A percentile compares a stretch with the other conserved stretches of the same genome.
Evolutionary conservation across 352 stramenopile species (phyloP).

Genomic region (Thalassiosira livingstoniorum): DNA sequence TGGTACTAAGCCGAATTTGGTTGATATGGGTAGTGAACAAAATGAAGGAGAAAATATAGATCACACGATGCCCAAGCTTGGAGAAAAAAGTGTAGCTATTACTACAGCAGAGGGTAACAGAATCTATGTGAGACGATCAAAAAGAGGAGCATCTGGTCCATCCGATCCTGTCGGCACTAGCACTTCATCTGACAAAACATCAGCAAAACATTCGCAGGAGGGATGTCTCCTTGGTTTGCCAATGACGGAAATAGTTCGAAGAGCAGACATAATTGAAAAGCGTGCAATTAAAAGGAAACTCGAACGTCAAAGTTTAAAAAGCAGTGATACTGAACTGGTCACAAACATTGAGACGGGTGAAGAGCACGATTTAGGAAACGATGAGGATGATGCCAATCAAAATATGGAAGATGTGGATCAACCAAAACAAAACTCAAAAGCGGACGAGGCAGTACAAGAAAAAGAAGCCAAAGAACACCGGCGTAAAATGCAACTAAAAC

Average conservation of each 20-base stretch:
- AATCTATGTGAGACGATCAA: slow-evolving; percentile 23
- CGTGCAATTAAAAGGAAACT: slow-evolving; percentile 44
- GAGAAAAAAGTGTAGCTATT: slow-evolving; percentile 47
- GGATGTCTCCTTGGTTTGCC: slow-evolving; percentile 52
- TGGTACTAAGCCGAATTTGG: not conserved
- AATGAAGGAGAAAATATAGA: not conserved
- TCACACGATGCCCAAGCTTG: slow-evolving; percentile 14
- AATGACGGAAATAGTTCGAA: slow-evolving; percentile 59
- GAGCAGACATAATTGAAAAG: slow-evolving; percentile 52
- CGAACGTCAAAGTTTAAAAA: slow-evolving; percentile 26
- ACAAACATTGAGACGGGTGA: not conserved
- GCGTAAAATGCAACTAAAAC: slow-evolving; percentile 36
- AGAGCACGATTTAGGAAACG: slow-evolving; percentile 1
- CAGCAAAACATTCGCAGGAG: slow-evolving; percentile 4
- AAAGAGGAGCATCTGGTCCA: not conserved
- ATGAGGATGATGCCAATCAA: not conserved
- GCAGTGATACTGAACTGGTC: slow-evolving; percentile 16
- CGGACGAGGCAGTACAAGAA: not conserved
- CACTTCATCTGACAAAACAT: not conserved
- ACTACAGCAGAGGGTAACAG: slow-evolving; percentile 59
- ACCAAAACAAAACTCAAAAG: slow-evolving; percentile 7
- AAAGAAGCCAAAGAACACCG: slow-evolving; percentile 3
- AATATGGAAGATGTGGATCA: slow-evolving; percentile 11
- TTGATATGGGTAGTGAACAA: not conserved
- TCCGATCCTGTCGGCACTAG: slow-evolving; percentile 11